A percentile compares a stretch with the other conserved stretches of the same genome.
phyloP scores from a whole-genome alignment of 2,329 filamentous ascomycete genomes.

The Chaetomium sp. region DNA sequence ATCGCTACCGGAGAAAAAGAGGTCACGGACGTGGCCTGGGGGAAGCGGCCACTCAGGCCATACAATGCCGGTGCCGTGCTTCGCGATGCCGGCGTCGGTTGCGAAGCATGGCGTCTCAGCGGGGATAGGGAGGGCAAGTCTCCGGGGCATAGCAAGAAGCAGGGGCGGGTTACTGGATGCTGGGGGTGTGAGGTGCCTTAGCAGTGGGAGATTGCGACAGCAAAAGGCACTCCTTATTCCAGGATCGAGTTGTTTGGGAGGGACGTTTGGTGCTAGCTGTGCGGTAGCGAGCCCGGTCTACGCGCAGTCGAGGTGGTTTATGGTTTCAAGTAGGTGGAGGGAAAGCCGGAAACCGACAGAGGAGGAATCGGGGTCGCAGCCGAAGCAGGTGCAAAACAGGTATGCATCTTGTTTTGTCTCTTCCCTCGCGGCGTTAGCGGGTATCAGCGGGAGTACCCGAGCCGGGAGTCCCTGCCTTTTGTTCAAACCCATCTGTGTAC shows the following conservation, averaged over 20 bases:
- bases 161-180: not conserved
- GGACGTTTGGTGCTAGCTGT: not conserved
- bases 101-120: not conserved
- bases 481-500: not conserved
- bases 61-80: not conserved
- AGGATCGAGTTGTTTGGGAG: not conserved
- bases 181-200: not conserved
- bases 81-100: not conserved
- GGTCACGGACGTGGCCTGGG: not conserved
- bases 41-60: not conserved
- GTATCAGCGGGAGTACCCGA: not conserved
- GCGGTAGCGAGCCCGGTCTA: not conserved
- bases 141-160: not conserved
- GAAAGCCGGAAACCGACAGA: not conserved
- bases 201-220: not conserved
- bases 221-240: not conserved
- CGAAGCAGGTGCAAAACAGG: slow-evolving; percentile 1
- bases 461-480: not conserved
- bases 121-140: not conserved
- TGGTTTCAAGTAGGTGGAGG: not conserved
- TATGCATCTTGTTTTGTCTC: not conserved
- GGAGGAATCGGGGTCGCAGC: not conserved
- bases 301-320: slow-evolving; percentile 2
- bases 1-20: not conserved
- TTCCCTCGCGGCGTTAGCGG: not conserved